phyloP scores from a whole-genome alignment of 139 green algal genomes.

The Parachlorella kessleri region DNA sequence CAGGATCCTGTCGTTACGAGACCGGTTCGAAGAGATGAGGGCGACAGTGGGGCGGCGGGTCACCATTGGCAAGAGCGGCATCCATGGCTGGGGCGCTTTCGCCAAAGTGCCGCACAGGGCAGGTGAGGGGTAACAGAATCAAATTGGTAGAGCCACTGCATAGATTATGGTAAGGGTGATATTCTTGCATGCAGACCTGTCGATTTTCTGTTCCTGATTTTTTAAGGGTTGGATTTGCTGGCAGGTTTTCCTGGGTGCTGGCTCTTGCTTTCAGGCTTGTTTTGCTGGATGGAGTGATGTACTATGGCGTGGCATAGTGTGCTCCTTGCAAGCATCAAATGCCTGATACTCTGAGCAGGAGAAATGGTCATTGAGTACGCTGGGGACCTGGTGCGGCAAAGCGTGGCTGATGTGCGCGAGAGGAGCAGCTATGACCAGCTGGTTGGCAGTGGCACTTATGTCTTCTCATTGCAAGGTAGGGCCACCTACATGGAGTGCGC shows the following conservation, averaged over 20 bases:
- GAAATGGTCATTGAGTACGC: conserved; percentile 70
- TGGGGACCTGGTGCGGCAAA: conserved; percentile 22
- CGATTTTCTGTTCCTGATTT: too few species aligned
- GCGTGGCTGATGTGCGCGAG: conserved; percentile 50
- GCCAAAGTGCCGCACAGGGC: conserved; percentile 56
- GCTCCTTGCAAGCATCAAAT: neutral
- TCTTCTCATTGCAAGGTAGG: conserved; percentile 73
- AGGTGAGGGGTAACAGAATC: conserved; percentile 37
- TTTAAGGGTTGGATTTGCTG: too few species aligned
- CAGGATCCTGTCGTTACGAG: conserved; percentile 19
- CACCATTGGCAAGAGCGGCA: conserved; percentile 75
- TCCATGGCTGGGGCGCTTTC: conserved; percentile 85
- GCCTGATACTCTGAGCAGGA: conserved; percentile 10
- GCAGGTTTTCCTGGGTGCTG: too few species aligned
- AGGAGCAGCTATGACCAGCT: conserved; percentile 67
- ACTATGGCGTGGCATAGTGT: too few species aligned
- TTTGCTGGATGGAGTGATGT: too few species aligned
- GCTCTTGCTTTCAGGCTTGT: too few species aligned
- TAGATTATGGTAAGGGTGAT: too few species aligned
- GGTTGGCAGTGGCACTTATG: conserved; percentile 88
- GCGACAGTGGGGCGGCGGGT: conserved; percentile 35
- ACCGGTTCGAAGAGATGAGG: conserved; percentile 54
- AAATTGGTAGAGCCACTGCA: too few species aligned
- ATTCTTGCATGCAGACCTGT: too few species aligned
- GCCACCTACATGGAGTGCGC: neutral